Evolutionary conservation across 2,329 filamentous ascomycete genomes (phyloP).

Genomic region (Fusarium multiceps): DNA sequence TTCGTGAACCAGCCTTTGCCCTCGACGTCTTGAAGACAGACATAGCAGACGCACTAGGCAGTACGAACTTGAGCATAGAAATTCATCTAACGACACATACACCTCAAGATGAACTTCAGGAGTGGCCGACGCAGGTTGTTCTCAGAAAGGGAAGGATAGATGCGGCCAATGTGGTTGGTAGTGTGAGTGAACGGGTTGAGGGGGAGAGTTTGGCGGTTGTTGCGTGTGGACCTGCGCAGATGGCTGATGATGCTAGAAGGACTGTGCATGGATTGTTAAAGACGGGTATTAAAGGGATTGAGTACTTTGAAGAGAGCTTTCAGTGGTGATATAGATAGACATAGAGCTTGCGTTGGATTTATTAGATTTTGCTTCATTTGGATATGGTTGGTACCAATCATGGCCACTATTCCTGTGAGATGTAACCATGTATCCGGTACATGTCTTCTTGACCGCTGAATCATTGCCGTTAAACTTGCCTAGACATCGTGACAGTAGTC

Average conservation of each 20-base stretch:
- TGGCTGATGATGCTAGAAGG: slow-evolving; percentile 57
- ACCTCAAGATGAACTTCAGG: slow-evolving; percentile 1
- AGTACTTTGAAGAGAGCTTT: slow-evolving; percentile 59
- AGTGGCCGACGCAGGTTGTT: slow-evolving; percentile 32
- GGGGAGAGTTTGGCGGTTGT: slow-evolving; percentile 54
- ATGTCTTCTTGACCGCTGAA: no score
- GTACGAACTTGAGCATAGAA: slow-evolving; percentile 49
- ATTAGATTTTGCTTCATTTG: no score
- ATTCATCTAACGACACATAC: slow-evolving; percentile 51
- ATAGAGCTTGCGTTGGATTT: neutral
- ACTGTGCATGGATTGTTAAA: slow-evolving; percentile 50
- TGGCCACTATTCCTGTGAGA: no score
- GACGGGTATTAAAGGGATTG: slow-evolving; percentile 44
- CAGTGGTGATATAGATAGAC: slow-evolving; percentile 50
- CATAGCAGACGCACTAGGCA: slow-evolving; percentile 46
- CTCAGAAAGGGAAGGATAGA: slow-evolving; percentile 49
- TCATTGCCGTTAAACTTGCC: no score
- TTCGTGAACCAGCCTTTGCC: slow-evolving; percentile 55
- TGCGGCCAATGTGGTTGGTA: slow-evolving; percentile 48
- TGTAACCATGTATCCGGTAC: no score
- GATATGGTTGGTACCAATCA: no score
- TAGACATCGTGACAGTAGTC: no score
- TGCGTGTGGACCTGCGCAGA: slow-evolving; percentile 57
- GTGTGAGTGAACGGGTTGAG: slow-evolving; percentile 39
- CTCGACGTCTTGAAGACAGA: slow-evolving; percentile 51